Conservation (phyloP, 108 stramenopile genomes). For the Pseudonitzschia delicatissima region DNA sequence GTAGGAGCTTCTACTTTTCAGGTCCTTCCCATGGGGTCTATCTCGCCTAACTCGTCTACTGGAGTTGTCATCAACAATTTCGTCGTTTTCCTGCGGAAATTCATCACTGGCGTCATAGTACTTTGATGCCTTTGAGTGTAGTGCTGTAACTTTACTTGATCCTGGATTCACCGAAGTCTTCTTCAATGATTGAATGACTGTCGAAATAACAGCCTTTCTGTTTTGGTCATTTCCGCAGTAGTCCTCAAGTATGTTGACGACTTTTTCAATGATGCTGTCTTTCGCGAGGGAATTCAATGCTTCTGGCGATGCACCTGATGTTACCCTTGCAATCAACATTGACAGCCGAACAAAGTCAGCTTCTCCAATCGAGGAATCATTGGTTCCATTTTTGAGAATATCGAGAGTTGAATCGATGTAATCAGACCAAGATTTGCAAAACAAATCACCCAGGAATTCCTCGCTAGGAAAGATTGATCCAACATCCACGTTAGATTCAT, state of each 20-base stretch:
- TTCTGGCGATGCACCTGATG: background rate
- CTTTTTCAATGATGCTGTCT: background rate
- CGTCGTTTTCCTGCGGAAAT: background rate
- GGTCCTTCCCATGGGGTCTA: background rate
- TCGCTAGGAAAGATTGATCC: constrained; percentile 11
- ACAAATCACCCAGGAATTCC: background rate
- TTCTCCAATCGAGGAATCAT: background rate
- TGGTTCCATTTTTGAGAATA: background rate
- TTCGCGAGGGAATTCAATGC: background rate
- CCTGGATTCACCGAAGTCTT: background rate
- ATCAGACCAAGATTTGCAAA: constrained; percentile 10
- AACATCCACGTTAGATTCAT: background rate
- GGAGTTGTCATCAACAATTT: background rate
- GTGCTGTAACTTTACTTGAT: background rate
- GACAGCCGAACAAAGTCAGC: constrained; percentile 6
- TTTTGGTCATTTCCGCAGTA: background rate
- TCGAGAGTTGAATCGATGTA: background rate
- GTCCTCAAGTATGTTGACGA: background rate
- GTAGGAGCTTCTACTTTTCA: background rate
- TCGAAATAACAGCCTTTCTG: background rate
- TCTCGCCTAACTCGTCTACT: background rate
- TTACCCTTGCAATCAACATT: constrained; percentile 1
- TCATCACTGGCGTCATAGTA: background rate
- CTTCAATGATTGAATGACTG: constrained; percentile 4
- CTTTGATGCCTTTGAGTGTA: background rate